These are phyloP conservation scores for Cichorium intybus DNA, from an alignment of 140 eudicot species.

Conservation along the genomic window DNA sequence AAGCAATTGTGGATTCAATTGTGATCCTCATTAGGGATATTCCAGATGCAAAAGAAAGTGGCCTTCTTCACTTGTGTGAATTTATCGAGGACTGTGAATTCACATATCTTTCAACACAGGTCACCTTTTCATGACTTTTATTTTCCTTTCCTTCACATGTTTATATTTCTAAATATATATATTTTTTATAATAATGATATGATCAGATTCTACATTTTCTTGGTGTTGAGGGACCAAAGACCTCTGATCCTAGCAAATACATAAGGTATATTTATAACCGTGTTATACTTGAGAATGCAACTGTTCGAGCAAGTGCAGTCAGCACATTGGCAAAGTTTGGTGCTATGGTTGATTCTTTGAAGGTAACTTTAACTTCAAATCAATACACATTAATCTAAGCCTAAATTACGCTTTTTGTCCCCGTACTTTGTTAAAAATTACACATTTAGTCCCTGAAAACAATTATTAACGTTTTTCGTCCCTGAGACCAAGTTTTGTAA, in stretches of 20 bases:
- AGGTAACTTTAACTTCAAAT: too few species aligned
- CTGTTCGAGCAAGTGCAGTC: slow-evolving; percentile 95
- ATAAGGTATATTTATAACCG: slow-evolving; percentile 92
- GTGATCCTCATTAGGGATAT: slow-evolving; percentile 90
- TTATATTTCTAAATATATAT: slow-evolving; percentile 6
- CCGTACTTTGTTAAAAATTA: too few species aligned
- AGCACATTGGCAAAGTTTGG: slow-evolving; percentile 97
- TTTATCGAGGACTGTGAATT: slow-evolving; percentile 98
- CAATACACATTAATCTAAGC: too few species aligned
- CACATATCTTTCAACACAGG: slow-evolving; percentile 98
- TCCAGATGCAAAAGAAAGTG: slow-evolving; percentile 98
- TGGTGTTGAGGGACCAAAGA: slow-evolving; percentile 97
- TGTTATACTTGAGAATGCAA: slow-evolving; percentile 96
- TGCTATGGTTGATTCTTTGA: slow-evolving; percentile 68
- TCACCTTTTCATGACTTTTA: slow-evolving; percentile 8
- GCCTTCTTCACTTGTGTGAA: slow-evolving; percentile 95
- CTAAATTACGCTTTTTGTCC: too few species aligned
- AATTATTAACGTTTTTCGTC: too few species aligned
- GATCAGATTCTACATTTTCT: slow-evolving; percentile 85
- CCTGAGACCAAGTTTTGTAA: not conserved
- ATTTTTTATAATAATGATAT: slow-evolving; percentile 2
- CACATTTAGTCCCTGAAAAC: too few species aligned
- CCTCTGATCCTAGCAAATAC: slow-evolving; percentile 94
- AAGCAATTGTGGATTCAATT: slow-evolving; percentile 95
- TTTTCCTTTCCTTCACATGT: not conserved